Evolutionary conservation across 2,329 filamentous ascomycete genomes (phyloP), one percentile per base, ranked within the genome.

Genomic region (Nothopassalora personata): DNA sequence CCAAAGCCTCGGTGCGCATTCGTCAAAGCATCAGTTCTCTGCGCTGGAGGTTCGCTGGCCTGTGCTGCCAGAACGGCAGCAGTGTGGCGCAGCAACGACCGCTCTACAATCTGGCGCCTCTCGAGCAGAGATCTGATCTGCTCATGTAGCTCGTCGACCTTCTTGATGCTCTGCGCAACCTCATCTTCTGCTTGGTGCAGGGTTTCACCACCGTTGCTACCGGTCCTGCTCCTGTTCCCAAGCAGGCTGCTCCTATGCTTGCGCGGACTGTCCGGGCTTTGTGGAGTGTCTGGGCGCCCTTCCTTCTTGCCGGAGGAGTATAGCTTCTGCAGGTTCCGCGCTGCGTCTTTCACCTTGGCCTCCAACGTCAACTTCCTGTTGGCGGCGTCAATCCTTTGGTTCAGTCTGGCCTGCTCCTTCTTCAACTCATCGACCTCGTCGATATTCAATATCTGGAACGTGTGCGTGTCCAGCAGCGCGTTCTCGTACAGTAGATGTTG

Each of bases 401-500:
- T 81, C 53, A 97, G 76, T 36, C 85, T 79, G 59, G 85, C 83
- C 63, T 87, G 84, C 77, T 96, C 90, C 73, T 91, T 96, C 80
- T 97, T 99, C 68, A 97, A 77, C 50, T 85, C 83, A 65, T 97
- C 94, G 31, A 97, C 88, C 75, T 97, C 92, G 72, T 96, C 91
- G 66, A 93, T 89, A 0, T 92, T 90, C 61, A 99, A 74, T 27
- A 99, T 86, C 70, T 93, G 87, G 73, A 87, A 99, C 67, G 86
- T 79, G 70, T 86, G 88, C 77, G 91, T 95, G 75, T 99, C 94
- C 60, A 87, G 84, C 60, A 99, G 84, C 19, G 94, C 94, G 19
- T 91, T 97, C 77, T 97, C 93, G 62, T 94, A 92, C 59, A 99
- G 83, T 50, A 99, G 79, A 73, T 97, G 95, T 72, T 96, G 86